Conservation (phyloP, 2,329 filamentous ascomycete genomes). For the Macrophomina pseudophaseolina region DNA sequence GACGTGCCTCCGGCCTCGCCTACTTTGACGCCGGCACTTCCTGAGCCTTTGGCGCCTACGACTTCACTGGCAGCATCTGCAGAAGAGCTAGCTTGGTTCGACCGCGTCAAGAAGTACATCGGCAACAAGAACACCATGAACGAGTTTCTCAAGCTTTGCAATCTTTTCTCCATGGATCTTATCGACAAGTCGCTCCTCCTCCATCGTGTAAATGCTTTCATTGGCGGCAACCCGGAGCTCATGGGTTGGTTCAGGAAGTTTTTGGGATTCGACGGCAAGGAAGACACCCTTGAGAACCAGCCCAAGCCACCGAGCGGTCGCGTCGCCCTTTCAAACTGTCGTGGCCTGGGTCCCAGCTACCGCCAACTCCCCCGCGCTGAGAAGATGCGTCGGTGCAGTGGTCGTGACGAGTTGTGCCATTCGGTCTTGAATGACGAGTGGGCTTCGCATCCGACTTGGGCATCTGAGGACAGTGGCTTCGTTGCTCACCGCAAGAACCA, state of each 20-base stretch:
- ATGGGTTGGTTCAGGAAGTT: conserved; percentile 87
- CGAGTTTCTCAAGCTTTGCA: conserved; percentile 96
- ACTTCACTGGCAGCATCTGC: conserved; percentile 73
- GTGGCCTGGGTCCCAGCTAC: conserved; percentile 95
- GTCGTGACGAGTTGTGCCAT: conserved; percentile 91
- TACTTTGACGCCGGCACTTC: conserved; percentile 84
- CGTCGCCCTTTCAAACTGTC: conserved; percentile 93
- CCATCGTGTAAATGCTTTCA: conserved; percentile 82
- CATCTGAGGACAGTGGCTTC: conserved; percentile 96
- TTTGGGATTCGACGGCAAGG: conserved; percentile 73
- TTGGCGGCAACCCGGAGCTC: conserved; percentile 87
- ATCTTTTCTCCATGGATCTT: conserved; percentile 89
- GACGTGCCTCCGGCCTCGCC: conserved; percentile 73
- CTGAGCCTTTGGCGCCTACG: conserved; percentile 81
- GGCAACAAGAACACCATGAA: conserved; percentile 90
- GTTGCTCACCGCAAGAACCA: conserved; percentile 97
- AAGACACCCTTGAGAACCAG: conserved; percentile 69
- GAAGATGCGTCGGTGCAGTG: conserved; percentile 87
- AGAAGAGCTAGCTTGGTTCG: conserved; percentile 93
- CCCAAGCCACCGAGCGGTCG: conserved; percentile 75
- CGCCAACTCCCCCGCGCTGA: conserved; percentile 89
- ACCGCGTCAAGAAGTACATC: conserved; percentile 94
- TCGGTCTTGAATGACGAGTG: conserved; percentile 95
- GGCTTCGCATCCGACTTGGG: conserved; percentile 99
- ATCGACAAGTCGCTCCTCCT: conserved; percentile 85